Evolutionary conservation across 2,329 filamentous ascomycete genomes (phyloP), one percentile per base, ranked within the genome.

Genomic region (Hyphodiscus sp.): DNA sequence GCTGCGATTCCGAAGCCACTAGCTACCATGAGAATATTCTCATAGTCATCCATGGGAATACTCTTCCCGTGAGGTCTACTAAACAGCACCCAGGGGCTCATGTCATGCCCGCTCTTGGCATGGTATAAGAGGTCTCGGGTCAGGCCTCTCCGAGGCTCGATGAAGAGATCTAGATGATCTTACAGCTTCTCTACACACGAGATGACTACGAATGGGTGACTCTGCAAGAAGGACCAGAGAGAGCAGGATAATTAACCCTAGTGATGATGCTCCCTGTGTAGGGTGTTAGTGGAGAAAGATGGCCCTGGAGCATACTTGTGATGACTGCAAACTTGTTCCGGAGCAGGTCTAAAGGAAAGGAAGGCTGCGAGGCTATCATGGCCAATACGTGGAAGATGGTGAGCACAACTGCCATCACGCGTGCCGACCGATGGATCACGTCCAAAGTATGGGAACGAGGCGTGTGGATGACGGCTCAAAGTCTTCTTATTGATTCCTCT

Each of bases 1-100:
- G 64, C 62, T 18, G 61, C 57, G 33, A 72, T 70, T 2, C 68
- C 61, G 33, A 70, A 70, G 19, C 65, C 61, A 38, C 60, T 71
- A 10, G 65, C 58, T 20, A 71, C 54, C 53, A 73, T 68, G 4
- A 72, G 58, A 20, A 71, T 58, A 51, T 60, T 58, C 45, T 68
- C 52, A 57, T 66, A 71, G 13, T 65, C 51, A 10, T 57, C 51
- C 10, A 68, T 58, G 44, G 54, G 44, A 47, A 65, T 55, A 56
- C 56, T 68, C 8, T 51, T 57, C 41, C 69, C 61, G 53, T 71
- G 58, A 45, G 65, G 68, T 20, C 66, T 65, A 49, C 60, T 68
- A 30, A 72, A 65, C 16, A 71, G 29, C 33, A 49, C 20, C 29
- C 9, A 38, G 11, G 26, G 26, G 56, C 20, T n/a, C 51, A 58